Evolutionary conservation across 1,284 basidiomycete genomes (phyloP).

Genomic region (Gomphus bonarii): DNA sequence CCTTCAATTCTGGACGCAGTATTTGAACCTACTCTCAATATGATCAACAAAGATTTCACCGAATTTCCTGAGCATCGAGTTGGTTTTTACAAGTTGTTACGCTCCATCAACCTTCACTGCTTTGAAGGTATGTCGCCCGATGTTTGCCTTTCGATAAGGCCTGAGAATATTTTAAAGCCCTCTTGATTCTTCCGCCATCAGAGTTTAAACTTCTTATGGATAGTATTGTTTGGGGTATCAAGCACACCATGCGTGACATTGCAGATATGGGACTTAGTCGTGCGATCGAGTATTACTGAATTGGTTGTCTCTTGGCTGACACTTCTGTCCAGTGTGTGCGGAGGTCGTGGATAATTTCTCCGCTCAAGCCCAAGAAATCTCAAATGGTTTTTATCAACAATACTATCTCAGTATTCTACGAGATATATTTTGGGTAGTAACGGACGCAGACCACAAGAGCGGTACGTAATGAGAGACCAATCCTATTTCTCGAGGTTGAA

Average conservation of each 20-base stretch:
- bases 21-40: slow-evolving; percentile 94
- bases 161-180: slow-evolving; percentile 36
- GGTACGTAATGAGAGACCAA: slow-evolving; percentile 27
- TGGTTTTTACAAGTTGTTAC: slow-evolving; percentile 94
- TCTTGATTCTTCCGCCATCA: slow-evolving; percentile 78
- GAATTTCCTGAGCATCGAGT: slow-evolving; percentile 98
- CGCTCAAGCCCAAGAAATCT: slow-evolving; percentile 65
- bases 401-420: slow-evolving; percentile 92
- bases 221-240: slow-evolving; percentile 98
- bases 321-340: slow-evolving; percentile 58
- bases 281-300: slow-evolving; percentile 29
- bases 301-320: slow-evolving; percentile 3
- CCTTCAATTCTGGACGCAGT: slow-evolving; percentile 93
- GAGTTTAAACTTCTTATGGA: slow-evolving; percentile 99
- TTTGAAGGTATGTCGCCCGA: slow-evolving; percentile 68
- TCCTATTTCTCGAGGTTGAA: background rate
- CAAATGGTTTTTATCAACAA: slow-evolving; percentile 81
- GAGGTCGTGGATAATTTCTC: slow-evolving; percentile 97
- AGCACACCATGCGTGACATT: slow-evolving; percentile 99
- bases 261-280: slow-evolving; percentile 89
- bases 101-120: slow-evolving; percentile 90
- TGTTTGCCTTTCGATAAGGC: slow-evolving; percentile 2
- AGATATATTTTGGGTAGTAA: slow-evolving; percentile 96
- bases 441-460: slow-evolving; percentile 97
- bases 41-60: slow-evolving; percentile 99